Conservation (phyloP, 164 flowering plant genomes). For the Umbilicus rupestris region DNA sequence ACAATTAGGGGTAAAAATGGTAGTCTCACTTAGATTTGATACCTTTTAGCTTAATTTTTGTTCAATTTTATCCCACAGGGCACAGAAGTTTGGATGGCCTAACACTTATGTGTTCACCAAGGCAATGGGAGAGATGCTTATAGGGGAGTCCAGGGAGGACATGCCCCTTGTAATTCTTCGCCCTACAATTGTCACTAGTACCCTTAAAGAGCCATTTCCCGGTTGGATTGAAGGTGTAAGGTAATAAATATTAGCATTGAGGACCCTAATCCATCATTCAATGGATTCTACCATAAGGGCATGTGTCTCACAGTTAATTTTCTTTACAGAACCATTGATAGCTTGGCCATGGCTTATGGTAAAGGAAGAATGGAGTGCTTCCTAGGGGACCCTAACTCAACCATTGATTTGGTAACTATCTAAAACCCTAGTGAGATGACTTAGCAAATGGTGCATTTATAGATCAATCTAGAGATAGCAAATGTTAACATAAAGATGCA, state of each 20-base stretch:
- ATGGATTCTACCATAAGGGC: too few relatives aligned
- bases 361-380: constrained; percentile 30
- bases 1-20: too few relatives aligned
- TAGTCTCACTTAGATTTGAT: too few relatives aligned
- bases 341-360: constrained; percentile 24
- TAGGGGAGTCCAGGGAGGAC: constrained; percentile 23
- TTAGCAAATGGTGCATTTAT: too few relatives aligned
- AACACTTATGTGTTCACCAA: constrained; percentile 41
- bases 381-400: constrained; percentile 14
- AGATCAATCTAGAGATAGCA: background rate
- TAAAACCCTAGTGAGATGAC: background rate
- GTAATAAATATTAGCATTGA: constrained; percentile 13
- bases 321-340: constrained; percentile 26
- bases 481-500: background rate
- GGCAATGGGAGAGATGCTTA: constrained; percentile 46
- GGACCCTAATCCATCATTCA: too few relatives aligned
- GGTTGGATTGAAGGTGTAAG: constrained; percentile 48
- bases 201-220: constrained; percentile 33
- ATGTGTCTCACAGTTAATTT: background rate
- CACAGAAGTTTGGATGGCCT: constrained; percentile 33
- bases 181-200: constrained; percentile 36
- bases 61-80: constrained; percentile 14
- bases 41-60: background rate
- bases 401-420: constrained; percentile 24
- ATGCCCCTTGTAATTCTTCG: constrained; percentile 26